Percentiles rank a stretch among this genome's conserved stretches.
Evolutionary conservation across 108 stramenopile genomes (phyloP).

Genomic region (Nitzschia putrida): DNA sequence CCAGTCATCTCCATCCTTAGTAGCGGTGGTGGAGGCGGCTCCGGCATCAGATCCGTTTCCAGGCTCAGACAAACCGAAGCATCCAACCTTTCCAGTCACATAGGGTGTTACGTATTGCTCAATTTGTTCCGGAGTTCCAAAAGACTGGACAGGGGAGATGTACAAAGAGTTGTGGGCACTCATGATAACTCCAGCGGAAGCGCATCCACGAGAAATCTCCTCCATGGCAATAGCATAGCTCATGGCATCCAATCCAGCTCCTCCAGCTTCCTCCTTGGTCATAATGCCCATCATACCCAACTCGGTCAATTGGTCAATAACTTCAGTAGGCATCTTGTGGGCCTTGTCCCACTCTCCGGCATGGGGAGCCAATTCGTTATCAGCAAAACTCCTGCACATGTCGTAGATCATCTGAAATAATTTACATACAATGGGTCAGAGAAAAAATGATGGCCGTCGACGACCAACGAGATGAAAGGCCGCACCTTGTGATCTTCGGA

Average conservation of each 20-base stretch:
- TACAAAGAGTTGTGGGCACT: constrained; percentile 94
- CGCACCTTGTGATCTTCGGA: constrained; percentile 80
- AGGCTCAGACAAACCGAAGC: constrained; percentile 92
- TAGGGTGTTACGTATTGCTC: constrained; percentile 77
- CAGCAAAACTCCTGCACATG: constrained; percentile 95
- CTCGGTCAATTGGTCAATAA: constrained; percentile 72
- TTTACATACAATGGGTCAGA: background rate
- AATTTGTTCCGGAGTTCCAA: constrained; percentile 87
- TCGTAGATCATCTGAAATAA: constrained; percentile 79
- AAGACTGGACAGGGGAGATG: constrained; percentile 89
- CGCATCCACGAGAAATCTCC: constrained; percentile 96
- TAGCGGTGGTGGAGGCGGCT: constrained; percentile 92
- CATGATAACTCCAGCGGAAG: constrained; percentile 96
- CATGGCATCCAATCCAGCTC: constrained; percentile 91
- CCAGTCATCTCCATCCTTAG: constrained; percentile 85
- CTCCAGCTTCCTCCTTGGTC: constrained; percentile 73
- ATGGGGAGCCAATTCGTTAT: constrained; percentile 90
- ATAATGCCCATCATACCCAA: constrained; percentile 98
- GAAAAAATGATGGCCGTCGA: background rate
- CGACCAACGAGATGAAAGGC: background rate
- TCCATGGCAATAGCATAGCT: constrained; percentile 99
- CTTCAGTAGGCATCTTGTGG: constrained; percentile 72
- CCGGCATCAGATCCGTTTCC: constrained; percentile 94
- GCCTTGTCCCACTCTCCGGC: constrained; percentile 89
- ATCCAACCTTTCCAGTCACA: constrained; percentile 49